Evolutionary conservation across 2,329 filamentous ascomycete genomes (phyloP), one percentile per base, ranked within the genome.

Genomic region (Xylaria sp.): DNA sequence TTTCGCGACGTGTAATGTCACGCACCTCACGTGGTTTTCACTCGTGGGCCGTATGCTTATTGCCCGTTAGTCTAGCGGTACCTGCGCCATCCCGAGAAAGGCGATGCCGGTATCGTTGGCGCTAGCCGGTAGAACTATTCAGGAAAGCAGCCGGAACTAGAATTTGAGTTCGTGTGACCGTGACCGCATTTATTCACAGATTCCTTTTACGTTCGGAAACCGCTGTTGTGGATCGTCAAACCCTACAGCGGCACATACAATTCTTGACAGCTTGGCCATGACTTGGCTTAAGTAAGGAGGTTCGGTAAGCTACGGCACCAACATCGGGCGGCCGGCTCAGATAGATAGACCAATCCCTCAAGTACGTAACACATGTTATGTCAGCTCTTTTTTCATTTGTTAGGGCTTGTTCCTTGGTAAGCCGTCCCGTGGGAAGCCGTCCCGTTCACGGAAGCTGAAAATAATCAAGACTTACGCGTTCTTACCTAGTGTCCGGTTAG

Each of bases 61-160:
- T 28, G 53, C 28, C 57, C 45, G 45, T 59, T 57, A 46, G 56
- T 50, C 39, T 65, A 36, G 39, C 66, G 57, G 63, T 69, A 60
- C 67, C 64, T 67, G 60, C 56, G 60, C 69, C 69, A 66, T 69
- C 64, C 66, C 69, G 66, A 70, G 63, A 69, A 70, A 52, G 63
- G 66, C 52, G 63, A 66, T 63, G 52, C 69, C 63, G 66, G 57
- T 34, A 15, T 53, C 15, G 20, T 20, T 52, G 50, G 30, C 32
- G 59, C 57, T 41, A 59, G 65, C 52, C 60, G 65, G 69, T 45
- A 72, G 71, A 56, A 76, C 79, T 87, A 68, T 89, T 89, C 4
- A 85, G 88, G 2, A 89, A 55, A 89, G 80, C 0, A 89, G 46
- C 46, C 62, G 63, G 55, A 46, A 46, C 25, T n/a, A 50, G 32